These are phyloP conservation scores for Kalmanozyma brasiliensis DNA, from an alignment of 1,284 basidiomycete species.

Conservation along the genomic window DNA sequence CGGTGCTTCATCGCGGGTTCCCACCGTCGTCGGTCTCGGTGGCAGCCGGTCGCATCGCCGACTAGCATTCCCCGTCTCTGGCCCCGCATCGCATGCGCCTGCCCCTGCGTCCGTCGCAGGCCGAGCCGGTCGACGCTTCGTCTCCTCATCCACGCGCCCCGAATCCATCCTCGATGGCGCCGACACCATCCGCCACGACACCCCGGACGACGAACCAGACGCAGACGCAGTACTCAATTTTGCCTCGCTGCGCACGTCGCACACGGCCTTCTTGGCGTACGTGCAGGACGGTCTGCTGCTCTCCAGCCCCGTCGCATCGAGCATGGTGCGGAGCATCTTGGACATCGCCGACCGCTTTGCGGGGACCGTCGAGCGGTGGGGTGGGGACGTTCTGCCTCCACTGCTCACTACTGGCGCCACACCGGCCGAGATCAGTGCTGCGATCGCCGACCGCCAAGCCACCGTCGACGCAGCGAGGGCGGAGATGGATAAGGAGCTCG, in stretches of 20 bases:
- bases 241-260: conserved; percentile 81
- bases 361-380: conserved; percentile 86
- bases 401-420: conserved; percentile 73
- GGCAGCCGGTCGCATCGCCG: conserved; percentile 13
- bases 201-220: conserved; percentile 42
- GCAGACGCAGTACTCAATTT: conserved; percentile 73
- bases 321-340: conserved; percentile 76
- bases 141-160: conserved; percentile 35
- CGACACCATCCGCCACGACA: conserved; percentile 20
- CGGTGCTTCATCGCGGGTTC: conserved; percentile 22
- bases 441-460: conserved; percentile 75
- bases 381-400: conserved; percentile 86
- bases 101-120: conserved; percentile 5
- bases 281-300: conserved; percentile 82
- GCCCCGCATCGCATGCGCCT: conserved; percentile 23
- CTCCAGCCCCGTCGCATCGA: conserved; percentile 74
- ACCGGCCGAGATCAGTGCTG: conserved; percentile 72
- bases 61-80: conserved; percentile 42
- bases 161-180: conserved; percentile 32
- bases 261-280: conserved; percentile 82
- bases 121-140: conserved; percentile 27
- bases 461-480: conserved; percentile 79
- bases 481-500: conserved; percentile 69
- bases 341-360: conserved; percentile 81
- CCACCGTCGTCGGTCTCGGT: conserved; percentile 15